These are phyloP conservation scores for Podospora pseudopauciseta DNA, from an alignment of 495 filamentous ascomycete genomes.

Conservation along the genomic window DNA sequence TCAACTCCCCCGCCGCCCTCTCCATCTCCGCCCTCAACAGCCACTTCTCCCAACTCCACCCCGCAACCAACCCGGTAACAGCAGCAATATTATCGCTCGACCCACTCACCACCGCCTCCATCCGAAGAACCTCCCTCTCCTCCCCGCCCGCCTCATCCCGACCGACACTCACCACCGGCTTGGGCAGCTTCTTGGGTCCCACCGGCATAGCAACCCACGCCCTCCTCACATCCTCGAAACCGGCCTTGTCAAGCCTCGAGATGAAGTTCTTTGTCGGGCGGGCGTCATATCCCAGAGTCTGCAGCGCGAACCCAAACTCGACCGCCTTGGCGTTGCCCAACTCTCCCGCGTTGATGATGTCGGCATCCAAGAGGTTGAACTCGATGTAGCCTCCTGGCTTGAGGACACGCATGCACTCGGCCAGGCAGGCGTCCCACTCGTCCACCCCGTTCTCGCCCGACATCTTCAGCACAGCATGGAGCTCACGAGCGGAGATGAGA, in stretches of 20 bases:
- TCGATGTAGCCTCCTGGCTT: slow-evolving; percentile 92
- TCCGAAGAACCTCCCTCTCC: slow-evolving; percentile 48
- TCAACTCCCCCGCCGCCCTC: slow-evolving; percentile 64
- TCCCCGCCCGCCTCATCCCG: slow-evolving; percentile 10
- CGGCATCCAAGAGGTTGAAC: slow-evolving; percentile 82
- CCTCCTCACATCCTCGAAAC: slow-evolving; percentile 76
- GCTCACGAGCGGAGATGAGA: slow-evolving; percentile 83
- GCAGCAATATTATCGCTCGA: slow-evolving; percentile 69
- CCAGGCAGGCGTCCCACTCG: slow-evolving; percentile 82
- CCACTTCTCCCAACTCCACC: slow-evolving; percentile 97
- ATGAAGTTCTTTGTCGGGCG: slow-evolving; percentile 75
- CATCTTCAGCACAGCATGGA: slow-evolving; percentile 76
- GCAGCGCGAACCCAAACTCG: slow-evolving; percentile 85
- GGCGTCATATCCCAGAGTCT: slow-evolving; percentile 83
- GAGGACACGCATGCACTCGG: slow-evolving; percentile 83
- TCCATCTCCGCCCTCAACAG: slow-evolving; percentile 80
- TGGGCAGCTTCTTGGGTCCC: slow-evolving; percentile 55
- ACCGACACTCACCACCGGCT: slow-evolving; percentile 15
- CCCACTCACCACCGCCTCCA: slow-evolving; percentile 65
- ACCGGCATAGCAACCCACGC: slow-evolving; percentile 90
- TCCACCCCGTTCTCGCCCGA: slow-evolving; percentile 60
- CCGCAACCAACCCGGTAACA: slow-evolving; percentile 76
- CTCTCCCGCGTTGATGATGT: slow-evolving; percentile 78
- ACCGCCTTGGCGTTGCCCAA: slow-evolving; percentile 73
- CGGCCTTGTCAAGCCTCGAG: slow-evolving; percentile 63